These are phyloP conservation scores for Dryas octopetala DNA, from an alignment of 306 rosid genomes.

Conservation along the genomic window DNA sequence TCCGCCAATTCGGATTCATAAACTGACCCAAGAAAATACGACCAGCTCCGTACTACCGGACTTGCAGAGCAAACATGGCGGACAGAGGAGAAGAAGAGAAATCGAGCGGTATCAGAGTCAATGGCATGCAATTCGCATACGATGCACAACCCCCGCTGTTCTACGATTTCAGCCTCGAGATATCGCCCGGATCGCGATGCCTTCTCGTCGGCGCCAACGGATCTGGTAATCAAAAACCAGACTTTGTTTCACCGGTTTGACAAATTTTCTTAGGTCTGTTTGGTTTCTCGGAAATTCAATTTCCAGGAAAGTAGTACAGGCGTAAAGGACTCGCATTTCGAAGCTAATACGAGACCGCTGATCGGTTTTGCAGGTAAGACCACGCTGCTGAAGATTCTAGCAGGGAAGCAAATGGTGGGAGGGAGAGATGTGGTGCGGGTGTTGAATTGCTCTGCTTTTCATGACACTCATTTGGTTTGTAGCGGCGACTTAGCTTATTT, in stretches of 20 bases:
- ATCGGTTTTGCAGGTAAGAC: slow-evolving; percentile 67
- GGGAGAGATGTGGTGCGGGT: slow-evolving; percentile 93
- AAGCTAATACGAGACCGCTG: background rate
- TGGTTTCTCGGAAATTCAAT: slow-evolving; percentile 1
- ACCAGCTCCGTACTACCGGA: background rate
- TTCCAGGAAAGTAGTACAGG: background rate
- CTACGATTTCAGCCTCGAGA: slow-evolving; percentile 60
- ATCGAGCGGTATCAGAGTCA: slow-evolving; percentile 49
- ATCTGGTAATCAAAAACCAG: slow-evolving; percentile 52
- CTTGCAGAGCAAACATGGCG: slow-evolving; percentile 49
- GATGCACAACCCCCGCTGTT: slow-evolving; percentile 63
- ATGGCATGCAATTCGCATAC: slow-evolving; percentile 79
- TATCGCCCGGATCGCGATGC: slow-evolving; percentile 87
- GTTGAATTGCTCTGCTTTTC: slow-evolving; percentile 78
- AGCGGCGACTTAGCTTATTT: slow-evolving; percentile 86
- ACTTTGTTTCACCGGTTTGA: background rate
- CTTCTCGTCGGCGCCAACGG: slow-evolving; percentile 96
- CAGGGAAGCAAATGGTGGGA: slow-evolving; percentile 95
- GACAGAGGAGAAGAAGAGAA: slow-evolving; percentile 10
- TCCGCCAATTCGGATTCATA: background rate
- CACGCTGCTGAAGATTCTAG: slow-evolving; percentile 78
- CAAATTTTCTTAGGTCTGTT: background rate
- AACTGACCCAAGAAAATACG: background rate
- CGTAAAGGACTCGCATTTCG: background rate
- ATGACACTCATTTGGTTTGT: slow-evolving; percentile 82